phyloP scores from a whole-genome alignment of 2,329 filamentous ascomycete species.

The Xylariaceae sp. region DNA sequence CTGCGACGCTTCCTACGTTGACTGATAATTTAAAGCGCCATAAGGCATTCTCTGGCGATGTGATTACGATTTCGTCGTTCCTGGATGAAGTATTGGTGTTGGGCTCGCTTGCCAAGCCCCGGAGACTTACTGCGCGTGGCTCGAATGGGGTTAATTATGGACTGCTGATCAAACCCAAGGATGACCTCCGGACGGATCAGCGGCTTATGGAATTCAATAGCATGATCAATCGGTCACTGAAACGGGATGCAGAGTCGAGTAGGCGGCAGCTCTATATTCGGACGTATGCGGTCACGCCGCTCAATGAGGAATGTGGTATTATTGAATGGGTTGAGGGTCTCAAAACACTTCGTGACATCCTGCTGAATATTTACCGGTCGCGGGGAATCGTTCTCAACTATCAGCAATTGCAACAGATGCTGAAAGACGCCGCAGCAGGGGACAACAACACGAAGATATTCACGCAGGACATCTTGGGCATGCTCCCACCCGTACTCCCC shows the following conservation, averaged over 20 bases:
- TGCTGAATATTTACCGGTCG: conserved; percentile 71
- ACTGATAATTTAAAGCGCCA: conserved; percentile 71
- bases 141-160: conserved; percentile 86
- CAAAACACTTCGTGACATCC: conserved; percentile 86
- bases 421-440: conserved; percentile 57
- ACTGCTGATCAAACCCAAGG: conserved; percentile 93
- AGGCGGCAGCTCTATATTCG: conserved; percentile 90
- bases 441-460: conserved; percentile 64
- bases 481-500: conserved; percentile 78
- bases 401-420: conserved; percentile 54
- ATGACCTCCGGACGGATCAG: conserved; percentile 95
- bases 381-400: conserved; percentile 69
- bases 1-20: conserved; percentile 69
- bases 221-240: conserved; percentile 93
- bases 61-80: conserved; percentile 76
- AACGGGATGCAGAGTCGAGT: conserved; percentile 84
- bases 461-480: conserved; percentile 55
- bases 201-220: conserved; percentile 98
- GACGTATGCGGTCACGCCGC: conserved; percentile 91
- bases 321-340: conserved; percentile 99
- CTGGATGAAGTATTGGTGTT: conserved; percentile 84
- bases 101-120: conserved; percentile 84
- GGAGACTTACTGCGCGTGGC: conserved; percentile 80
- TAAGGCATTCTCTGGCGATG: conserved; percentile 79
- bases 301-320: conserved; percentile 95